Evolutionary conservation across 2,329 filamentous ascomycete species (phyloP), one percentile per base, ranked within the genome.

Genomic region (Arachnopeziza araneosa): DNA sequence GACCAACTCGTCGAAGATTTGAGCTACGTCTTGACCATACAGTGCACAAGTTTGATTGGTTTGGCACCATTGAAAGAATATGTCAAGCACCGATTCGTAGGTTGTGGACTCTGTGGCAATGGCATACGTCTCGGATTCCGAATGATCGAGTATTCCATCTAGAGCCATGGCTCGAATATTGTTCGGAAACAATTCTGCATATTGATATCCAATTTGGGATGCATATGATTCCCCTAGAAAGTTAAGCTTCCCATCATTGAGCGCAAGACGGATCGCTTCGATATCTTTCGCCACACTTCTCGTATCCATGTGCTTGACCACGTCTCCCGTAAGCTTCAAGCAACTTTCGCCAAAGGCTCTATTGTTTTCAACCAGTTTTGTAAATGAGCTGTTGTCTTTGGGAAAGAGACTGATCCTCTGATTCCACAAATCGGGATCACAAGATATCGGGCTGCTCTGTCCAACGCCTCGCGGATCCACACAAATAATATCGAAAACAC

Each of bases 191-290:
- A 79, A 69, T 60, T 75, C 68, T 1, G 77, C 77, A 62, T 79
- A 80, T 49, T 74, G 72, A 8, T 72, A 70, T 23, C 75, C 78
- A 19, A 80, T 68, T 63, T 77, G 74, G 1, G 75, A 75, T 6
- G 78, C 78, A 64, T 81, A 80, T 1, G 76, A 79, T 17, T 76
- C 63, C 7, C 77, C 78, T 1, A 79, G 59, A 50, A 69, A 77
- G 58, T 74, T 76, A 44, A 77, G 55, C 57, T 71, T 72, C n/a
- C 73, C 70, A 14, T 72, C 70, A 2, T 71, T 69, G 4, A 78
- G 65, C 2, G 70, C 74, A 44, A 64, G 49, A 51, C 71, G 71
- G 49, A 73, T 69, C 0, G 70, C 68, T 52, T 73, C 71, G 55
- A 71, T 69, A 61, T 73, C 71, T 57, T 64, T 66, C 62, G 7